Percentiles rank a stretch among this genome's conserved stretches.
Evolutionary conservation across 192 early-diverging fungal species (phyloP).

Genomic region (Mortierella claussenii): DNA sequence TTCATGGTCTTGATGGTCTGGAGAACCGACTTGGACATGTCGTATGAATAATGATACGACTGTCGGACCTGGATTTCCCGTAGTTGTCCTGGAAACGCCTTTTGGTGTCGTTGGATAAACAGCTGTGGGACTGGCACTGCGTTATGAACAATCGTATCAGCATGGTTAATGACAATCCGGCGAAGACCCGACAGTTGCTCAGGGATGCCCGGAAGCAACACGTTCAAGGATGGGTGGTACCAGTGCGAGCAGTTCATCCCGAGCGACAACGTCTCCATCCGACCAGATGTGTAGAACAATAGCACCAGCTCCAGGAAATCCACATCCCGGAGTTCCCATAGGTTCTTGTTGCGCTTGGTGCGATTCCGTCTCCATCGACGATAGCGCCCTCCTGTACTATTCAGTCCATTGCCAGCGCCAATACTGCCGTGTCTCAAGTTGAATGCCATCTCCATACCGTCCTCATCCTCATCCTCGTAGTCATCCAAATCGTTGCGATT

Average conservation of each 20-base stretch:
- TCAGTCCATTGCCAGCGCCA: background rate
- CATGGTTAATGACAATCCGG: slow-evolving; percentile 38
- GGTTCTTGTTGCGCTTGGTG: slow-evolving; percentile 26
- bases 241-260: slow-evolving; percentile 40
- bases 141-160: slow-evolving; percentile 21
- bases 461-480: slow-evolving; percentile 22
- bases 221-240: slow-evolving; percentile 38
- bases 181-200: slow-evolving; percentile 28
- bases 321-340: slow-evolving; percentile 21
- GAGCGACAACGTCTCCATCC: slow-evolving; percentile 24
- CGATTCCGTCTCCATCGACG: slow-evolving; percentile 20
- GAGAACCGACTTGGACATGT: slow-evolving; percentile 43
- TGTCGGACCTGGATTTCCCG: slow-evolving; percentile 39
- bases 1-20: slow-evolving; percentile 34
- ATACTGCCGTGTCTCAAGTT: background rate
- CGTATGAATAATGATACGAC: slow-evolving; percentile 35
- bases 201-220: slow-evolving; percentile 24
- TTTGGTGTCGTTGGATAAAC: slow-evolving; percentile 32
- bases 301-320: slow-evolving; percentile 32
- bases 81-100: slow-evolving; percentile 37
- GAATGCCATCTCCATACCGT: background rate
- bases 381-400: background rate
- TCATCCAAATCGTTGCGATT: slow-evolving; percentile 15
- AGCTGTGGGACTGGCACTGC: slow-evolving; percentile 16
- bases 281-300: slow-evolving; percentile 26